These are phyloP conservation scores for Ceratobasidium papillatum DNA, from an alignment of 1,284 basidiomycete genomes.

Conservation along the genomic window DNA sequence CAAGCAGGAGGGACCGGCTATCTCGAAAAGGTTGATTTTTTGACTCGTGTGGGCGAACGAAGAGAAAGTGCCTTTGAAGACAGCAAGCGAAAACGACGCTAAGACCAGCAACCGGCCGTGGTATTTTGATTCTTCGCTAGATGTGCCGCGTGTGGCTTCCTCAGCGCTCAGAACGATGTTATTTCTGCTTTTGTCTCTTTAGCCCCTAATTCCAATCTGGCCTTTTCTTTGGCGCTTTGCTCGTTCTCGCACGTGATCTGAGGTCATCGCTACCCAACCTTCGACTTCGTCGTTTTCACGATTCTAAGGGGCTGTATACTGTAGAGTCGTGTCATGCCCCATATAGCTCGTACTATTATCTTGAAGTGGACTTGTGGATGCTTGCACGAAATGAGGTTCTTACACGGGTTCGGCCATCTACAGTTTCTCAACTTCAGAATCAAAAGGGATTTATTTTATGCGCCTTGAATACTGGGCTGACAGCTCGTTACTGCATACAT, in stretches of 20 bases:
- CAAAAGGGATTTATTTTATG: too few species aligned
- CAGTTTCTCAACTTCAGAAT: too few species aligned
- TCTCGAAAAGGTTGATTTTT: conserved; percentile 81
- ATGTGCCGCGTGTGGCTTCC: neutral
- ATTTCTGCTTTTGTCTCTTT: neutral
- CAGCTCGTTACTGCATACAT: too few species aligned
- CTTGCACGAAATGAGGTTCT: too few species aligned
- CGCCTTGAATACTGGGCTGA: too few species aligned
- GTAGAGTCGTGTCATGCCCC: neutral
- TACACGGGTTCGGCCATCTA: too few species aligned
- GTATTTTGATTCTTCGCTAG: neutral
- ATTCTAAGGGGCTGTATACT: neutral
- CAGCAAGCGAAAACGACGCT: conserved; percentile 46
- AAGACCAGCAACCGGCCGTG: neutral
- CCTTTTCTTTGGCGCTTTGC: neutral
- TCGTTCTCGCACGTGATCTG: neutral
- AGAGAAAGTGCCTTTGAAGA: conserved; percentile 70
- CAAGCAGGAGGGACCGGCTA: conserved; percentile 71
- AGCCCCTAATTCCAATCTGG: neutral
- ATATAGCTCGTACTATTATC: neutral
- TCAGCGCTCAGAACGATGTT: neutral
- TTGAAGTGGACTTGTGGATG: too few species aligned
- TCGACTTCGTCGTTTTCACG: conserved; percentile 1
- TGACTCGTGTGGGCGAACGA: conserved; percentile 74
- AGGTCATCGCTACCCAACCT: neutral